Evolutionary conservation across 1,284 basidiomycete species (phyloP), one percentile per base, ranked within the genome.

Genomic region (Anthracocystis panici-leucophaei): DNA sequence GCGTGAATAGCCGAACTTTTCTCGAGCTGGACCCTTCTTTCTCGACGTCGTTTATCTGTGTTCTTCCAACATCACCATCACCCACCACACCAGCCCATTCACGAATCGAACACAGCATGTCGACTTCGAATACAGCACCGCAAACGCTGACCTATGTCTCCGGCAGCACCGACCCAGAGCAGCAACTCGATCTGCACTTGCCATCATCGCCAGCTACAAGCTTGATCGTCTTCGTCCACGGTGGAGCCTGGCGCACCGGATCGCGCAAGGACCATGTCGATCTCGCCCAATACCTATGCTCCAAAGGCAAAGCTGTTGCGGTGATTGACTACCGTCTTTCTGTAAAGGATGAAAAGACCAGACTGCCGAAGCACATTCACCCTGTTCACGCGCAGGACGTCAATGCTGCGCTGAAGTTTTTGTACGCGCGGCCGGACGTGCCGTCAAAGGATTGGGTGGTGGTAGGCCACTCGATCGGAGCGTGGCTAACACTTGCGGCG

Each of bases 201-300:
- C 72, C 66, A 0, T 14, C 55, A 2, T 25, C 38, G 3, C 38
- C 35, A 48, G 50, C 65, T 3, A 52, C 64, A 3, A 33, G 49
- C 18, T 44, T 75, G 25, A 42, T 70, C 35, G 31, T 75, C 51
- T 75, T 69, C 59, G 64, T 75, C 40, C 64, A 77, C 33, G 69
- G 65, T 23, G 77, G 74, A 23, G 76, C 74, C 27, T 82, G 77
- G 80, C 59, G 74, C 1, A 65, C 69, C 12, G 74, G 74, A 21
- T 62, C 61, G 10, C 50, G 69, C 31, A 63, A 48, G 11, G 63
- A 67, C 29, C 74, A 77, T 25, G 35, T 41, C 21, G 69, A 77
- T 25, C 58, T 77, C 2, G 74, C 69, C 16, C 49, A 38, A 21
- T 52, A 54, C 20, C 58, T 77, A 14, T 57, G 49, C 29, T 38